A percentile compares a stretch with the other conserved stretches of the same genome.
Evolutionary conservation across 352 stramenopile genomes (phyloP).

Genomic region (Vaucheria bursata): DNA sequence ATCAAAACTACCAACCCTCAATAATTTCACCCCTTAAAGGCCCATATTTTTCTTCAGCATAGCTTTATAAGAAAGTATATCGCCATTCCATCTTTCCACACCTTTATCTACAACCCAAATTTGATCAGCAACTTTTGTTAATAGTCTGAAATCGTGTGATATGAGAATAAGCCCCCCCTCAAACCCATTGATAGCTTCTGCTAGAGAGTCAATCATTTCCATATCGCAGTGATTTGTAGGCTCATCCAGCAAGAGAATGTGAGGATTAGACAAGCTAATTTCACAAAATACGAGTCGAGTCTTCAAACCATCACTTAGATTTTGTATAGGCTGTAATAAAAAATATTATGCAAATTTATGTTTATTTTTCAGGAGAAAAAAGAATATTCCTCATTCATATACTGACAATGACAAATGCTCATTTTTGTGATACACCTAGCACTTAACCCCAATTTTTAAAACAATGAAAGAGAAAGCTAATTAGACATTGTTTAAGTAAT

Average conservation of each 20-base stretch:
- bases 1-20: background rate
- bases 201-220: conserved; percentile 94
- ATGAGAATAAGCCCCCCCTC: conserved; percentile 92
- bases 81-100: conserved; percentile 87
- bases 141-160: conserved; percentile 96
- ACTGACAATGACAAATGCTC: no score
- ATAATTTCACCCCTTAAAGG: conserved; percentile 11
- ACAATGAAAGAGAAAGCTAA: no score
- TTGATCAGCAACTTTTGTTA: conserved; percentile 95
- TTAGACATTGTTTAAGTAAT: no score
- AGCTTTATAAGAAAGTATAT: conserved; percentile 98
- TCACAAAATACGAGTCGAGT: conserved; percentile 93
- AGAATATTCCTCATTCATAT: no score
- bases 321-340: conserved; percentile 49
- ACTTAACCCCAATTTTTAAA: no score
- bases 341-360: background rate
- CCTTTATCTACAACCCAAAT: conserved; percentile 98
- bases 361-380: no score
- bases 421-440: no score
- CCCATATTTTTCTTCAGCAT: conserved; percentile 33
- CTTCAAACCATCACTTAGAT: conserved; percentile 89
- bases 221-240: conserved; percentile 84
- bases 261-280: conserved; percentile 88
- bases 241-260: conserved; percentile 78
- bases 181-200: conserved; percentile 94